Evolutionary conservation across 139 green algal species (phyloP), one percentile per base, ranked within the genome.

Genomic region (Coelastrella sp.): DNA sequence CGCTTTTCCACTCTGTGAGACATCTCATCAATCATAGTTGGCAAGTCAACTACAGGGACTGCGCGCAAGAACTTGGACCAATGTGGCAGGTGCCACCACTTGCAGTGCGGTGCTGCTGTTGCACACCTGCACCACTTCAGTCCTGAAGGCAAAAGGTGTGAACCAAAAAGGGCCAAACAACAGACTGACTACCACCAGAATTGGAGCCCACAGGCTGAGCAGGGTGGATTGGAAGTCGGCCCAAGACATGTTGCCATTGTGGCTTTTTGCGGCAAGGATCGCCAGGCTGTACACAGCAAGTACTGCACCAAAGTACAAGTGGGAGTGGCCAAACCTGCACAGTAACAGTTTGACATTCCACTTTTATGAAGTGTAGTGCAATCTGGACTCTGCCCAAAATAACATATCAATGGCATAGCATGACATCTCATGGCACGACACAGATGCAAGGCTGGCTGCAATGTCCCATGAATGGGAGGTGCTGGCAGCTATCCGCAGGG

Each of bases 101-200:
- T 78, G 20, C 6, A 78, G 20, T 25, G 17, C 22, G 65, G 15
- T 35, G 72, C 22, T 35, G 72, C 72, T 19, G 17, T 25, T 78
- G 20, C 72, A 12, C 9, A 81, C 74, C 74, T 81, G 74, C 59
- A 91, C 89, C 49, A 85, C 78, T 20, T 81, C 11, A 59, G 78
- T 78, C 25, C 91, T 89, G 90, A 96, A 96, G 65, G 94, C 93
- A 65, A 94, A 92, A 8, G 95, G 95, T 81, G 95, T 97, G 93
- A 97, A 97, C 96, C 96, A 98, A 92, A 96, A 97, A 70, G 96
- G 96, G 17, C 93, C 78, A 59, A 94, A 94, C 72, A 97, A 68
- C 14, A 98, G 91, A 59, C 89, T 94, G 24, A 96, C 74, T 0
- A 93, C 93, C 20, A 97, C 95, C 85, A 97, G 91, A 93, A 94